phyloP scores from a whole-genome alignment of 768 basidiomycete genomes.

The Pulveroboletus frians region DNA sequence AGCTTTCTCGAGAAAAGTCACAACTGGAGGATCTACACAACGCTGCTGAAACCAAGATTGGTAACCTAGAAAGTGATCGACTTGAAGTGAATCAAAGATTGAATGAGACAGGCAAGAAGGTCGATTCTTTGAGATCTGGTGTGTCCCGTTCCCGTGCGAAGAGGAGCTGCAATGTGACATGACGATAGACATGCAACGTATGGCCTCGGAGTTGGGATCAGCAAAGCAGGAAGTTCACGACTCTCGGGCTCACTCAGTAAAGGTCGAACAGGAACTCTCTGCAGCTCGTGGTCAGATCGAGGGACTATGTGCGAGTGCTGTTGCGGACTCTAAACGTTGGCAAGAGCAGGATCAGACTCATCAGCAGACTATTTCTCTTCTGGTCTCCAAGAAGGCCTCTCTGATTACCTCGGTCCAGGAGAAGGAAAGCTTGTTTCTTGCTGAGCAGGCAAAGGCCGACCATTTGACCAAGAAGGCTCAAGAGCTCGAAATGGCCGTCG shows the following conservation, averaged over 20 bases:
- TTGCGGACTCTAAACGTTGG: constrained; percentile 13
- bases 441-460: constrained; percentile 39
- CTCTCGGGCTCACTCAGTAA: constrained; percentile 10
- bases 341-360: constrained; percentile 46
- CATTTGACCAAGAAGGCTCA: constrained; percentile 39
- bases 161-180: constrained; percentile 26
- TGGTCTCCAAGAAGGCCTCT: constrained; percentile 69
- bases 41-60: constrained; percentile 14
- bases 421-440: constrained; percentile 37
- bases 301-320: constrained; percentile 12
- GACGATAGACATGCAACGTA: constrained; percentile 16
- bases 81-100: constrained; percentile 11
- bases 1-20: constrained; percentile 22
- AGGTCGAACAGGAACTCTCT: constrained; percentile 21
- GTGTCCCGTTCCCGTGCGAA: constrained; percentile 12
- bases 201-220: constrained; percentile 16
- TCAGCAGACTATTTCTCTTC: constrained; percentile 68
- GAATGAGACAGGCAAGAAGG: constrained; percentile 2
- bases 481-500: constrained; percentile 37
- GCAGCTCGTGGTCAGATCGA: constrained; percentile 18
- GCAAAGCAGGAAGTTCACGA: constrained; percentile 10
- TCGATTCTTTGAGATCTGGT: constrained; percentile 21
- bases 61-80: constrained; percentile 9
- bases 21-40: constrained; percentile 15
- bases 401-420: constrained; percentile 47